Percentiles rank a stretch among this genome's conserved stretches.
Conservation (phyloP, 495 filamentous ascomycete genomes). For the Filosporella fistucella region DNA sequence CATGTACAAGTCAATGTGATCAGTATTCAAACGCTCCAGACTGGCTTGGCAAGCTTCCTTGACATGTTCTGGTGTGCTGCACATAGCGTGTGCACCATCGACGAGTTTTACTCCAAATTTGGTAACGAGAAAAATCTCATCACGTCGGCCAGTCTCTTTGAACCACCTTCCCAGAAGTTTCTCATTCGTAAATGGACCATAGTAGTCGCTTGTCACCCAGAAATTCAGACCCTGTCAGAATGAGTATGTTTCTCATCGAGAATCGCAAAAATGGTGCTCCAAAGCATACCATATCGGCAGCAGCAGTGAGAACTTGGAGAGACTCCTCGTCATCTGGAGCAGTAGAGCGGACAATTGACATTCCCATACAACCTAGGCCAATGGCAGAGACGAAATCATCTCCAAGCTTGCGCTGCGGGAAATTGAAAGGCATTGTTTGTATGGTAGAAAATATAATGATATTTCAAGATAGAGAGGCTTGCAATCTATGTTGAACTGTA, state of each 20-base stretch:
- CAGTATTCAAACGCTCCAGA: constrained; percentile 41
- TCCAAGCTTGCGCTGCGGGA: constrained; percentile 35
- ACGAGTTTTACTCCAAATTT: constrained; percentile 39
- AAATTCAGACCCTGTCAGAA: constrained; percentile 51
- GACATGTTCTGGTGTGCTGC: constrained; percentile 25
- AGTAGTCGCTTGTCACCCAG: constrained; percentile 58
- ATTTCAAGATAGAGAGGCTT: too few relatives aligned
- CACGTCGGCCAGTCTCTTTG: constrained; percentile 40
- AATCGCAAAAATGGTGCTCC: too few relatives aligned
- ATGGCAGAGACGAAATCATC: constrained; percentile 31
- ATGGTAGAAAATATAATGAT: too few relatives aligned
- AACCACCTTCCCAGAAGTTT: constrained; percentile 56
- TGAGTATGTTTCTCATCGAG: too few relatives aligned
- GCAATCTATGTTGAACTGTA: too few relatives aligned
- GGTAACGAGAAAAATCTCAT: constrained; percentile 50
- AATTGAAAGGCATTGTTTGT: constrained; percentile 23
- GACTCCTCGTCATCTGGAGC: constrained; percentile 32
- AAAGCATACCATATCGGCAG: constrained; percentile 27
- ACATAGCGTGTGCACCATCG: constrained; percentile 8
- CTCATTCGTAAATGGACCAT: constrained; percentile 41
- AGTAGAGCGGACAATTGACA: constrained; percentile 27
- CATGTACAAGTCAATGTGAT: constrained; percentile 50
- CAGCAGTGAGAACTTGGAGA: constrained; percentile 29
- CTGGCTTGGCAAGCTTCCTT: constrained; percentile 35
- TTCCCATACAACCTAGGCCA: constrained; percentile 39